Evolutionary conservation across 306 rosid genomes (phyloP), one percentile per base, ranked within the genome.

Genomic region (Calophaca sinica): DNA sequence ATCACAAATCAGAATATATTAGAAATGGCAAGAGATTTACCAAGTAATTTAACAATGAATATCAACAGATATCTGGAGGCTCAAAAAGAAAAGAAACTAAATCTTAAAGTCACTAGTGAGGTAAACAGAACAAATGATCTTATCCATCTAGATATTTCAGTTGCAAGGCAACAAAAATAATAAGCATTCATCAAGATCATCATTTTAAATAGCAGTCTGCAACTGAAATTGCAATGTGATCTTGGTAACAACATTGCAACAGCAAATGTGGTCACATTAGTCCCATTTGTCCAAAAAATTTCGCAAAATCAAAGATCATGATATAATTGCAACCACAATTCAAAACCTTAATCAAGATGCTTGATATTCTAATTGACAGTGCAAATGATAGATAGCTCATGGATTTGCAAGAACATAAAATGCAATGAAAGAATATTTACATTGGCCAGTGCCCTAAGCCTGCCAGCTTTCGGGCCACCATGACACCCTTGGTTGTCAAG

Each of bases 401-500:
- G 67, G 8, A 42, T 68, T 55, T 57, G 78, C 64, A 77, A 35
- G 74, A 69, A 52, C n/a, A 62, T 64, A 59, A 3, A 15, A 35
- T 65, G 61, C 71, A 72, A 48, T 39, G 50, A 70, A 60, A 78
- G 35, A 62, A 31, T 36, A 70, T 80, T 85, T 86, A 96, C 99
- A 15, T 84, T 86, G 81, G 73, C 42, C 75, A 78, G 28, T 49
- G 87, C 88, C 80, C 86, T 61, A 49, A 87, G 86, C 85, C 99
- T 86, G 83, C 98, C 98, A 81, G 88, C 71, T 79, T 83, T 92
- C 7, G 99, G 94, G 83, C 97, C 96, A 84, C 88, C 85, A 15
- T 69, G 66, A 75, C 98, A 79, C 50, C 99, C 98, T 11, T 92
- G 80, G 84, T 92, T 92, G 79, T 96, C 99, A 39, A 90, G 89